Base-by-base conservation (phyloP, 192 early-diverging fungal species). In the Coemansia sp. region DNA sequence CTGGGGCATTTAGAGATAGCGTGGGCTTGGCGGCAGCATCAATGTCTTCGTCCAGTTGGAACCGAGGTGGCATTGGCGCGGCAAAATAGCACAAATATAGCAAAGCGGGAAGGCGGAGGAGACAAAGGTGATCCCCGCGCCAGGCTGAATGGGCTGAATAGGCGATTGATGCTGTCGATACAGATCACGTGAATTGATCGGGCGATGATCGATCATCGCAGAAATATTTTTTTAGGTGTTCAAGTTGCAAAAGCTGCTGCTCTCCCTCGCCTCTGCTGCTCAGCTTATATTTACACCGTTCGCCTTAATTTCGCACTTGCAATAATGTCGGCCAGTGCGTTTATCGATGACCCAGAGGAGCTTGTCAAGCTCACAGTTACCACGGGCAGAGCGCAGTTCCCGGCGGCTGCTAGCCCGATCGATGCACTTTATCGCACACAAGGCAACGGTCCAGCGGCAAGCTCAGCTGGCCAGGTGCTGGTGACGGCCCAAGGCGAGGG, bases 11-110 rank as follows among this genome's bases (percentile, higher is more conserved):
- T 47, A 61, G 24, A 66, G 72, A 78, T 9, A 39, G 7, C 22
- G 37, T 25, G 35, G 56, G 7, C 17, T 58, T 38, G 56, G 9
- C 36, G 9, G 41, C 46, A 5, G 65, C 65, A 40, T 74, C 73
- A 38, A 67, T 67, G 60, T 79, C 77, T 38, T 84, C 77, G 73
- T 79, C 82, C 1, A 79, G 82, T 61, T 84, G 82, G 45, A 79
- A 76, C 17, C 64, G 69, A 5, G 76, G 53, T 25, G 64, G 46
- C 76, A 77, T 79, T 19, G 19, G 41, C 1, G n/a, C 2, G 40
- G n/a, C 6, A 61, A 11, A 32, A 31, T 9, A 25, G n/a, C 14
- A 37, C 38, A 58, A 58, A 39, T 31, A 70, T 7, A 20, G 51
- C 42, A 62, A 67, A 57, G 45, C 35, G 43, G n/a, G 54, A 19